phyloP scores from a whole-genome alignment of 352 stramenopile species.

The Phytopythium helicoides region DNA sequence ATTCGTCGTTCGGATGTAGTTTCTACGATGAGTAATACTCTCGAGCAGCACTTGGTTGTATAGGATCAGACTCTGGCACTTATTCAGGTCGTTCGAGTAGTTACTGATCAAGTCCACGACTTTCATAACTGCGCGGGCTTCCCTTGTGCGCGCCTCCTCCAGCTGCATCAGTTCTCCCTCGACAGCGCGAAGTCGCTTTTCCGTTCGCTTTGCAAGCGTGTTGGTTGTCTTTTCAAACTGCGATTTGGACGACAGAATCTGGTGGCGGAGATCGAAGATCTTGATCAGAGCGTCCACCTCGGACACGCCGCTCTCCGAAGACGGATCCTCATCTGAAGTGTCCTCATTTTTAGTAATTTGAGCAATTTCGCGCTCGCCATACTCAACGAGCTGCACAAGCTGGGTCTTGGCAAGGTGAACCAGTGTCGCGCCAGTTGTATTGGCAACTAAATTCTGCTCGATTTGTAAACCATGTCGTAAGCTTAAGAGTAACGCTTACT shows the following conservation, averaged over 20 bases:
- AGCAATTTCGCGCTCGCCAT: slow-evolving; percentile 49
- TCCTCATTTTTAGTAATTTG: slow-evolving; percentile 27
- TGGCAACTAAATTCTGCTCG: slow-evolving; percentile 47
- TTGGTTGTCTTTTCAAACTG: slow-evolving; percentile 65
- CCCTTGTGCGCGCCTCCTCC: slow-evolving; percentile 40
- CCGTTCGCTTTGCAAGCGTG: slow-evolving; percentile 46
- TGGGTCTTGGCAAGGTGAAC: slow-evolving; percentile 75
- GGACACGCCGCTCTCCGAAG: slow-evolving; percentile 23
- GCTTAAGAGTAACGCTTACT: no score
- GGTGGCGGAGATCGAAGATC: slow-evolving; percentile 73
- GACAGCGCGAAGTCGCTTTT: slow-evolving; percentile 48
- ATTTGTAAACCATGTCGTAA: background rate
- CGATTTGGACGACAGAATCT: slow-evolving; percentile 64
- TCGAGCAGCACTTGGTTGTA: slow-evolving; percentile 58
- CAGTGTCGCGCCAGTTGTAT: slow-evolving; percentile 69
- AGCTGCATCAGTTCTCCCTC: slow-evolving; percentile 63
- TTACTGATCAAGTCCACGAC: slow-evolving; percentile 50
- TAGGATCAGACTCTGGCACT: slow-evolving; percentile 52
- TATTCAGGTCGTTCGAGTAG: slow-evolving; percentile 51
- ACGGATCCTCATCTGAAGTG: slow-evolving; percentile 19
- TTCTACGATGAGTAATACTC: slow-evolving; percentile 60
- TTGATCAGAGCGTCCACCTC: slow-evolving; percentile 66
- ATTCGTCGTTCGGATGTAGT: slow-evolving; percentile 61
- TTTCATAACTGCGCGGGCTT: slow-evolving; percentile 45
- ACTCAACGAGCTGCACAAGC: slow-evolving; percentile 58